Base-by-base conservation (phyloP, 139 green algal species). In the Closterium sp. region DNA sequence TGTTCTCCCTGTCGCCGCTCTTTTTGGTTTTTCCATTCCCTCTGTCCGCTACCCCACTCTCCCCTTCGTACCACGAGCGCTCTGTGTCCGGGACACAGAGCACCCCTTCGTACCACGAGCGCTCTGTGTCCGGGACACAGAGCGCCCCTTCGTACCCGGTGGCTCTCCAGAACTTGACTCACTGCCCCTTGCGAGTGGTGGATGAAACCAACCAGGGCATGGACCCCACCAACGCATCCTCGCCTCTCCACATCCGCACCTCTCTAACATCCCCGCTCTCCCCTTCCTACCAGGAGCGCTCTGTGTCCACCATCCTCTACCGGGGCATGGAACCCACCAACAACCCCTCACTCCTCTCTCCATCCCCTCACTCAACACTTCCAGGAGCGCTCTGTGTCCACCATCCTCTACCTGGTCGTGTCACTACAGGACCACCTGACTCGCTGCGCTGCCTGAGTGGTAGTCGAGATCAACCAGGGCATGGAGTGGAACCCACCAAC, bases 401-500 rank as follows among this genome's bases (percentile, higher is more conserved):
- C 98, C 69, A 99, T 99, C n/a, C n/a, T n/a, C n/a, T n/a, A n/a
- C n/a, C 85, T 93, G 99, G 30, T 99, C 95, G 95, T 99, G 32
- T 96, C 99, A 8, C 95, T 97, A 6, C 96, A 99, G 87, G 96
- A 98, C 95, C 93, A 95, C 84, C 96, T 99, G 9, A 98, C 97
- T 0, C 92, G 94, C 9, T 97, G 95, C 36, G 97, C 98, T 4
- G 99, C 99, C 94, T 96, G 98, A 2, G 98, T 99, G 30, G 97
- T 99, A 32, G 98, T 99, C 92, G 98, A 99, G 94, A 99, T 99
- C 95, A 99, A 99, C 94, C 98, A n/a, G n/a, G n/a, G n/a, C n/a
- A n/a, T n/a, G n/a, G n/a, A n/a, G n/a, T n/a, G n/a, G n/a, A n/a
- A n/a, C 99, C 95, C 88, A 88, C 92, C 28, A 99, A 97, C 97